phyloP scores from a whole-genome alignment of 176 grass and related monocot species.

The Phragmites australis region DNA sequence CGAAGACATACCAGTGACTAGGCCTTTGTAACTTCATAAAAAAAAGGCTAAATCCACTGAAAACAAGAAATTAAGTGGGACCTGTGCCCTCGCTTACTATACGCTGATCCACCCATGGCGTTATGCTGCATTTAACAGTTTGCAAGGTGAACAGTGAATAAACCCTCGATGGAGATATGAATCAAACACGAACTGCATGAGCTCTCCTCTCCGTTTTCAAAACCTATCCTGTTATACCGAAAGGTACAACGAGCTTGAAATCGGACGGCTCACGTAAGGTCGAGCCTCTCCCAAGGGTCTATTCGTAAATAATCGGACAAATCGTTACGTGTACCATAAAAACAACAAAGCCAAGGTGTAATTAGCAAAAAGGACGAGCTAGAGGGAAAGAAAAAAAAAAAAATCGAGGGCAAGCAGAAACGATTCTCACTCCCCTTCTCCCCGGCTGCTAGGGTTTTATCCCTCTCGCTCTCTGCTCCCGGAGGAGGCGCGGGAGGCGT shows the following conservation, averaged over 20 bases:
- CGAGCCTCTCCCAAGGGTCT: background rate
- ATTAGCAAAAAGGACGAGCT: background rate
- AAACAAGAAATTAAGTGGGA: too few species aligned
- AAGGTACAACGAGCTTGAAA: background rate
- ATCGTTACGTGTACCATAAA: background rate
- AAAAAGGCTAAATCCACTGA: too few species aligned
- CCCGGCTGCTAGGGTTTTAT: constrained; percentile 32
- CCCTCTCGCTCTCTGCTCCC: background rate
- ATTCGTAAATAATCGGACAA: background rate
- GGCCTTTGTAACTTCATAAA: too few species aligned
- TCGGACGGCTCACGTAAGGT: background rate
- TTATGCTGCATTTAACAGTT: background rate
- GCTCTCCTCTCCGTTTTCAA: too few species aligned
- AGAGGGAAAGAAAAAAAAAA: background rate
- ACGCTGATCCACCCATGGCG: too few species aligned
- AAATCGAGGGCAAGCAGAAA: background rate
- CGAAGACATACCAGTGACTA: too few species aligned
- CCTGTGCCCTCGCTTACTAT: too few species aligned
- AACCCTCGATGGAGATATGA: too few species aligned
- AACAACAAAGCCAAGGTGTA: background rate
- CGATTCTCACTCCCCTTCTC: background rate
- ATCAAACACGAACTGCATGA: too few species aligned
- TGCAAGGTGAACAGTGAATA: too few species aligned
- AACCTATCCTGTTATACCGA: background rate
- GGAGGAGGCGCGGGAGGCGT: background rate